Evolutionary conservation across 2,329 filamentous ascomycete genomes (phyloP).

Genomic region (Nigrospora osmanthi): DNA sequence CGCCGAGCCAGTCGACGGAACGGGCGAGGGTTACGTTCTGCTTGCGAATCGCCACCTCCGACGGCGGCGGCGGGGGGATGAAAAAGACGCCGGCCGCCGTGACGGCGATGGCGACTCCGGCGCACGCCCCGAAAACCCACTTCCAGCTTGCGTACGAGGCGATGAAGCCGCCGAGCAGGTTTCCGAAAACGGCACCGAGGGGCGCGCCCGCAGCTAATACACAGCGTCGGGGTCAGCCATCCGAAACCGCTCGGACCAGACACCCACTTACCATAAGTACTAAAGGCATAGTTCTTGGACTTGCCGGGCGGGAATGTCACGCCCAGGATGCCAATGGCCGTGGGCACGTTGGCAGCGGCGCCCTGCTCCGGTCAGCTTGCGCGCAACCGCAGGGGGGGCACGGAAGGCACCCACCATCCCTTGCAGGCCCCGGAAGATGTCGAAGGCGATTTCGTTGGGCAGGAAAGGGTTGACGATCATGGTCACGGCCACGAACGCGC

Average conservation of each 20-base stretch:
- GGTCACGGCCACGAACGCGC: conserved; percentile 52
- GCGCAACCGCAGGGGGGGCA: not conserved
- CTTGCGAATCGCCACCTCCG: conserved; percentile 11
- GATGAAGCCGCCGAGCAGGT: conserved; percentile 56
- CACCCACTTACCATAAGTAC: conserved; percentile 41
- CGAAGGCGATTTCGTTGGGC: conserved; percentile 59
- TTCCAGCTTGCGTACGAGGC: conserved; percentile 56
- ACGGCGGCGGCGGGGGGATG: conserved; percentile 44
- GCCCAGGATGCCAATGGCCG: conserved; percentile 62
- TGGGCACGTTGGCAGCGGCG: conserved; percentile 62
- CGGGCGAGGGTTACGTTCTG: conserved; percentile 26
- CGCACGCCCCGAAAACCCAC: conserved; percentile 60
- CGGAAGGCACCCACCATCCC: conserved; percentile 38
- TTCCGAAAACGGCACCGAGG: conserved; percentile 57
- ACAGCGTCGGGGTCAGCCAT: not conserved
- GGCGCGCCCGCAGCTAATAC: conserved; percentile 53
- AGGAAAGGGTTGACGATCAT: conserved; percentile 56
- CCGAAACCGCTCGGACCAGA: no score
- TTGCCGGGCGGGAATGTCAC: conserved; percentile 60
- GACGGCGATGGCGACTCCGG: conserved; percentile 49
- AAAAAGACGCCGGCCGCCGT: conserved; percentile 49
- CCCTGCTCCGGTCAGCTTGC: conserved; percentile 28
- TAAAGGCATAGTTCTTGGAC: conserved; percentile 65
- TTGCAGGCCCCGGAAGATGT: conserved; percentile 58
- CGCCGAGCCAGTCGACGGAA: conserved; percentile 60